Evolutionary conservation across 768 basidiomycete species (phyloP).

Genomic region (Lactarius evosmus): DNA sequence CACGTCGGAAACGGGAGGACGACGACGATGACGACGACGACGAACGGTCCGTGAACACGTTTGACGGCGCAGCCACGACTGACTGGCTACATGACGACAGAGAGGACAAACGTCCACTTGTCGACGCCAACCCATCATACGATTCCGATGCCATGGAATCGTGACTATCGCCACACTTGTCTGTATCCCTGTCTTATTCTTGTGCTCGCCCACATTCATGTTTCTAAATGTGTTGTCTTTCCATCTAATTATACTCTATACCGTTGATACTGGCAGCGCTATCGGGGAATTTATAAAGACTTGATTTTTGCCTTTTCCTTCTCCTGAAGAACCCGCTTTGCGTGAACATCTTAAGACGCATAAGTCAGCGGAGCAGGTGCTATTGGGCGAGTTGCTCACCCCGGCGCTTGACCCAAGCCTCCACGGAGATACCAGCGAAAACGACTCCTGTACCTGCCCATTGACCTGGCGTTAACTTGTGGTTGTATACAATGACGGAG

Average conservation of each 20-base stretch:
- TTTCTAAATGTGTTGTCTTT: slow-evolving; percentile 3
- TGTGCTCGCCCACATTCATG: neutral
- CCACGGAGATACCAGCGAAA: slow-evolving; percentile 93
- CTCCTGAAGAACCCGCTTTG: slow-evolving; percentile 75
- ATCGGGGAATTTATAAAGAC: slow-evolving; percentile 47
- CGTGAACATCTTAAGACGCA: slow-evolving; percentile 59
- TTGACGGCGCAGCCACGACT: neutral
- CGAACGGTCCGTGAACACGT: slow-evolving; percentile 33
- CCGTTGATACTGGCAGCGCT: slow-evolving; percentile 1
- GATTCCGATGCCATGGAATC: slow-evolving; percentile 34
- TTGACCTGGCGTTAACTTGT: slow-evolving; percentile 77
- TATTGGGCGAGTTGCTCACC: slow-evolving; percentile 44
- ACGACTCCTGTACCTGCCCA: slow-evolving; percentile 92
- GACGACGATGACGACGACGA: slow-evolving; percentile 65
- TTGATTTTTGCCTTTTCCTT: slow-evolving; percentile 84
- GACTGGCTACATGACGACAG: slow-evolving; percentile 23
- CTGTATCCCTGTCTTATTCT: neutral
- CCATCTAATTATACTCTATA: slow-evolving; percentile 22
- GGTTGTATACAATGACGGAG: slow-evolving; percentile 89
- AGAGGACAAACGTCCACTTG: slow-evolving; percentile 44
- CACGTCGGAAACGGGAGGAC: slow-evolving; percentile 61
- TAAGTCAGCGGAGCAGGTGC: slow-evolving; percentile 8
- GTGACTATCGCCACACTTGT: slow-evolving; percentile 33
- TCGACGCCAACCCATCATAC: slow-evolving; percentile 29
- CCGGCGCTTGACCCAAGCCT: slow-evolving; percentile 87